Evolutionary conservation across 2,329 filamentous ascomycete genomes (phyloP), one percentile per base, ranked within the genome.

Genomic region (Bipolaris cookei): DNA sequence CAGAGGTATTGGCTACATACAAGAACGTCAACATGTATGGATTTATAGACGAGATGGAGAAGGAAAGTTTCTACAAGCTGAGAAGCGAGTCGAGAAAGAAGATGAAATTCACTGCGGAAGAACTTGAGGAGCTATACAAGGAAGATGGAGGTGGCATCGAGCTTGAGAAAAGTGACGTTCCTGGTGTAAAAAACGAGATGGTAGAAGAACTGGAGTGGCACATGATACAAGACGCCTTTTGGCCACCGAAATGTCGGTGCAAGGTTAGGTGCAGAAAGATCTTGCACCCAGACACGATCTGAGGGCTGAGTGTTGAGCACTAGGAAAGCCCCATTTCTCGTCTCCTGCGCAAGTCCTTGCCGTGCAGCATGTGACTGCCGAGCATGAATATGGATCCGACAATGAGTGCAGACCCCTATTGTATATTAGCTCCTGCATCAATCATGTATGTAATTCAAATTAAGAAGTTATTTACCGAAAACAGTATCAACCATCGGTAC

Each of bases 401-500:
- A 6, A 55, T 54, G 16, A 70, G 56, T 8, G 63, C 51, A 7
- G 45, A 47, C 14, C 65, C 65, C 66, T 69, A 28, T 43, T 16
- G 20, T 7, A 7, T 3, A 6, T 54, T 14, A 47, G 44, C 37
- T 6, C n/a, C 10, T 41, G 3, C 8, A 23, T 38, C 3, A 2
- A 14, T 13, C 2, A 3, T 47, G 6, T 35, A 13, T 16, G 1
- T 3, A 44, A 8, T 44, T 10, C 16, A 3, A 3, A 10, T 3
- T 13, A 11, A 10, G 14, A 43, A 1, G 10, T 16, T 3, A 58
- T 63, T 50, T 57, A 73, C 70, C 3, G 69, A 64, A 28, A 71
- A 72, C 2, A 65, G 6, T 7, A 74, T 72, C 16, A 73, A 38
- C 43, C 66, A 62, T 32, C 44, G 43, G 42, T 72, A 73, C 2